These are phyloP conservation scores for Trametes pubescens DNA, from an alignment of 1,284 basidiomycete genomes.

Conservation along the genomic window DNA sequence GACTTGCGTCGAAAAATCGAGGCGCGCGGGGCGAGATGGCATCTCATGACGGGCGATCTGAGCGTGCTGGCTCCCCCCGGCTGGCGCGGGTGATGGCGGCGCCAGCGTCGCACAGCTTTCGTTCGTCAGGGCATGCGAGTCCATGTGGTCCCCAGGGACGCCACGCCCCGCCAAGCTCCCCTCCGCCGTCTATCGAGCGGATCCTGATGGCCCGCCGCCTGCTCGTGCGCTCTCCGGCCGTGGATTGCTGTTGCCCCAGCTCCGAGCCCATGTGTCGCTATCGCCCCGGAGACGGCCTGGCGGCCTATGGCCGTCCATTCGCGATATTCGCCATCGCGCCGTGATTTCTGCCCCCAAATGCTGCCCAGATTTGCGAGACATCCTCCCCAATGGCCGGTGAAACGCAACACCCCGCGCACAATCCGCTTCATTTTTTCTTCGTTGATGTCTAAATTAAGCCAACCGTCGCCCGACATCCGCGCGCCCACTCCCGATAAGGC, in stretches of 20 bases:
- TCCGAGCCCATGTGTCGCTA: background rate
- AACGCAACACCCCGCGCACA: background rate
- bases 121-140: background rate
- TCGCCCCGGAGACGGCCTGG: background rate
- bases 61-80: background rate
- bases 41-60: conserved; percentile 14
- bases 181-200: background rate
- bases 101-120: background rate
- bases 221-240: background rate
- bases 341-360: background rate
- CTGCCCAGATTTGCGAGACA: background rate
- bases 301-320: background rate
- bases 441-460: background rate
- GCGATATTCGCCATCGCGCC: conserved; percentile 4
- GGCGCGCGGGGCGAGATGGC: conserved; percentile 12
- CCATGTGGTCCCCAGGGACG: conserved; percentile 9
- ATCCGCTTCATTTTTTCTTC: background rate
- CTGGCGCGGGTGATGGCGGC: conserved; percentile 12
- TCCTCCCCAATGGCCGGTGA: background rate
- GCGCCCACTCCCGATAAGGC: background rate
- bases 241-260: background rate
- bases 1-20: background rate
- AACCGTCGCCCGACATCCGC: background rate
- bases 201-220: background rate
- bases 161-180: conserved; percentile 7